Evolutionary conservation across 2,329 filamentous ascomycete genomes (phyloP).

Genomic region (Decorospora gaudefroyi): DNA sequence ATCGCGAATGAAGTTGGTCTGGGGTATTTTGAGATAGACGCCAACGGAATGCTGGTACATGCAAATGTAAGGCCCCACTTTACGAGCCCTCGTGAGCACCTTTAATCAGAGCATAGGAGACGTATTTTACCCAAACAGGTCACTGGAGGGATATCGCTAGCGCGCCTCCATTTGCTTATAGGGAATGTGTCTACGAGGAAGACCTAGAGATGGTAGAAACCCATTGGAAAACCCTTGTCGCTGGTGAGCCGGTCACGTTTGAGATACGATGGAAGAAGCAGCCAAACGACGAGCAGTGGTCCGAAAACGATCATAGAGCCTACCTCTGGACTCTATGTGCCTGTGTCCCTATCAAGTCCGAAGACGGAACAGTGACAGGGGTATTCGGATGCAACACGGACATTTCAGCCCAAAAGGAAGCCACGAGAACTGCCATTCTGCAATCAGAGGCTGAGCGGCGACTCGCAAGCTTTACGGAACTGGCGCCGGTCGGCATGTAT

Average conservation of each 20-base stretch:
- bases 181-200: slow-evolving; percentile 10
- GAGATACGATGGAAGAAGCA: slow-evolving; percentile 35
- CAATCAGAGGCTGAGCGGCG: slow-evolving; percentile 24
- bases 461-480: slow-evolving; percentile 21
- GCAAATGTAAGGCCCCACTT: slow-evolving; percentile 12
- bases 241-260: slow-evolving; percentile 27
- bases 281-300: not conserved
- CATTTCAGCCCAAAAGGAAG: slow-evolving; percentile 32
- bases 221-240: slow-evolving; percentile 25
- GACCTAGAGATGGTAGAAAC: slow-evolving; percentile 6
- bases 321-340: slow-evolving; percentile 27
- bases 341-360: slow-evolving; percentile 26
- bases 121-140: slow-evolving; percentile 15
- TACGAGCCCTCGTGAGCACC: not conserved
- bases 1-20: slow-evolving; percentile 15
- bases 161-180: slow-evolving; percentile 10
- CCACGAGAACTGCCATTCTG: slow-evolving; percentile 15
- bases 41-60: slow-evolving; percentile 13
- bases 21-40: slow-evolving; percentile 19
- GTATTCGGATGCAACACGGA: slow-evolving; percentile 33
- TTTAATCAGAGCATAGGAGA: slow-evolving; percentile 7
- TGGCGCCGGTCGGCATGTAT: slow-evolving; percentile 17
- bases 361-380: slow-evolving; percentile 21
- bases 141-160: slow-evolving; percentile 6
- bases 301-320: slow-evolving; percentile 3